Evolutionary conservation across 192 early-diverging fungal genomes (phyloP).

Genomic region (Backusella parvicylindrica): DNA sequence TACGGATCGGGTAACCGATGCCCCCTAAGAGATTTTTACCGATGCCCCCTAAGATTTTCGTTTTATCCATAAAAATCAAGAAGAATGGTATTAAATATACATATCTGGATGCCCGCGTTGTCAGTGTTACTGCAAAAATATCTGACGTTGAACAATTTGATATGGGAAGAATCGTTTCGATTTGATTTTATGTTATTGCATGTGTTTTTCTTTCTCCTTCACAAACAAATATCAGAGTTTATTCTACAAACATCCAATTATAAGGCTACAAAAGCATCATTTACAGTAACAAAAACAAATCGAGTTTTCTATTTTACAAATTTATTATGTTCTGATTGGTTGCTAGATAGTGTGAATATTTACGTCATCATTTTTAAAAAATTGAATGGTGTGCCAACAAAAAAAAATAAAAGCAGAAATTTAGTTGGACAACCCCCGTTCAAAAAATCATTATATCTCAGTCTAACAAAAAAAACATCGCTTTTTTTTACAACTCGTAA

Average conservation of each 20-base stretch:
- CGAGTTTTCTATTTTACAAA: neutral
- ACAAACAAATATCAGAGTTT: too few relatives aligned
- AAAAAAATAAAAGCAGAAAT: neutral
- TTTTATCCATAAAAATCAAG: neutral
- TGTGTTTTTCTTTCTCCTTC: too few relatives aligned
- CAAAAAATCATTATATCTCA: slow-evolving; percentile 1
- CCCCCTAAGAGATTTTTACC: too few relatives aligned
- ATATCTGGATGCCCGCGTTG: too few relatives aligned
- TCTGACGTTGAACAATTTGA: neutral
- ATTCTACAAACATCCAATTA: neutral
- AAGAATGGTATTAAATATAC: neutral
- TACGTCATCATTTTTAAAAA: neutral
- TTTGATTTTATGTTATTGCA: neutral
- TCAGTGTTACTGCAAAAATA: neutral
- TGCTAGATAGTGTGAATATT: neutral
- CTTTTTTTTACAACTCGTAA: neutral
- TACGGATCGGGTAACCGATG: too few relatives aligned
- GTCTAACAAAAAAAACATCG: neutral
- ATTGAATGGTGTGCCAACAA: neutral
- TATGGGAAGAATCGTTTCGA: neutral
- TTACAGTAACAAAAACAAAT: neutral
- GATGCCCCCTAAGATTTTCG: too few relatives aligned
- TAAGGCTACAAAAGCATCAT: neutral
- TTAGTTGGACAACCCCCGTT: neutral
- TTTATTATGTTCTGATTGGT: neutral